Conservation (phyloP, 805 yeast species). For the Candida ovalis region DNA sequence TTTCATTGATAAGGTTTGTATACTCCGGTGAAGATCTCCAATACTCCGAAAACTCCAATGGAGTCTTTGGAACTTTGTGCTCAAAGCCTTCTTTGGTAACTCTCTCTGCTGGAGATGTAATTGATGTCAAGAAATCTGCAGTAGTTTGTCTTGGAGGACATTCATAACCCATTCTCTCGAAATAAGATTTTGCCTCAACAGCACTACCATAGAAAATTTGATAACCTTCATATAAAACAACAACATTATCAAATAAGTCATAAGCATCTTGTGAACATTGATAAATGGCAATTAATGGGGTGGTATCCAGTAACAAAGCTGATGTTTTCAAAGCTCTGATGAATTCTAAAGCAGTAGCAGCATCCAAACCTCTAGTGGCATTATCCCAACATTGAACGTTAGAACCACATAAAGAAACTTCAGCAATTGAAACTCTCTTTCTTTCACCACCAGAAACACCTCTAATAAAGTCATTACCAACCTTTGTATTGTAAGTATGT, state of each 20-base stretch:
- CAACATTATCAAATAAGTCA: slow-evolving; percentile 40
- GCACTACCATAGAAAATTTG: slow-evolving; percentile 40
- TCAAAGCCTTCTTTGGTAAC: slow-evolving; percentile 31
- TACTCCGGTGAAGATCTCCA: slow-evolving; percentile 34
- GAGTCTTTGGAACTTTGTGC: slow-evolving; percentile 34
- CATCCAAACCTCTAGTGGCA: slow-evolving; percentile 67
- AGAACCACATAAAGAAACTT: slow-evolving; percentile 38
- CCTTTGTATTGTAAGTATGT: slow-evolving; percentile 54
- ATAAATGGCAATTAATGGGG: slow-evolving; percentile 50
- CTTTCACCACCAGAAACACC: slow-evolving; percentile 71
- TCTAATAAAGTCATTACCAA: slow-evolving; percentile 59
- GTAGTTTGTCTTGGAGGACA: slow-evolving; percentile 46
- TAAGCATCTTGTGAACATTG: slow-evolving; percentile 44
- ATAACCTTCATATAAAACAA: slow-evolving; percentile 40
- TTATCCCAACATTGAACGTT: slow-evolving; percentile 60
- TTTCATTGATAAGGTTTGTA: slow-evolving; percentile 28
- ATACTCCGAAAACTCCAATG: slow-evolving; percentile 35
- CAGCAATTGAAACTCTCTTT: slow-evolving; percentile 62
- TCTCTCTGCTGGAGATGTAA: slow-evolving; percentile 29
- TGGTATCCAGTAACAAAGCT: slow-evolving; percentile 45
- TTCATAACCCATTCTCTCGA: slow-evolving; percentile 42
- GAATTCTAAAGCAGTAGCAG: slow-evolving; percentile 67
- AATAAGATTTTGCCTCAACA: slow-evolving; percentile 35
- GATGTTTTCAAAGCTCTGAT: slow-evolving; percentile 54
- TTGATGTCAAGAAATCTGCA: slow-evolving; percentile 42